Evolutionary conservation across 345 rosid species (phyloP).

Genomic region (Luvunga scandens): DNA sequence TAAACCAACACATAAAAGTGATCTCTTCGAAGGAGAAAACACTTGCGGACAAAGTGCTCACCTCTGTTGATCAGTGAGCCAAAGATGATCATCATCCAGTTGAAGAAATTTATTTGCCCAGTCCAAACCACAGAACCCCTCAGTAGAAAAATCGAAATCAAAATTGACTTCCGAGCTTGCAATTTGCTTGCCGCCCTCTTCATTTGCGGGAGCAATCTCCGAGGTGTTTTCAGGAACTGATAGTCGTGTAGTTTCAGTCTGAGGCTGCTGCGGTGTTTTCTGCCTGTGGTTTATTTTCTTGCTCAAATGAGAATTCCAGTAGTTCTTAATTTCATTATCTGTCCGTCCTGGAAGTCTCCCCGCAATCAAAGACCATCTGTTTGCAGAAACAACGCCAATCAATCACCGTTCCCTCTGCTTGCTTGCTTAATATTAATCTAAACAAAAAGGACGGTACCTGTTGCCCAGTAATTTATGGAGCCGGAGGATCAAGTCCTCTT

Average conservation of each 20-base stretch:
- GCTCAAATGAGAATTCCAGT: conserved; percentile 75
- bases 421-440: not conserved
- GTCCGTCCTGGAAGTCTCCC: conserved; percentile 75
- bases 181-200: conserved; percentile 1
- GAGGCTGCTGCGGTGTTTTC: conserved; percentile 4
- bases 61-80: conserved; percentile 15
- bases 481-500: conserved; percentile 56
- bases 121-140: conserved; percentile 36
- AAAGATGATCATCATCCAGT: conserved; percentile 27
- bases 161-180: conserved; percentile 19
- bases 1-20: not conserved
- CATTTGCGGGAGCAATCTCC: not conserved
- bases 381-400: not conserved
- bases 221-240: not conserved
- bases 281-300: conserved; percentile 39
- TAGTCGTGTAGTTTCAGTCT: not conserved
- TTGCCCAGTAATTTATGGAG: conserved; percentile 61
- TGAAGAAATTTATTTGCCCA: conserved; percentile 47
- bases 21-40: not conserved
- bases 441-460: conserved; percentile 26
- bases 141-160: conserved; percentile 38
- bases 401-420: too few species aligned
- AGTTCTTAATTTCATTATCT: conserved; percentile 67
- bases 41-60: not conserved
- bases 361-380: conserved; percentile 66